Evolutionary conservation across 805 yeast genomes (phyloP), one percentile per base, ranked within the genome.

Genomic region (Saccharomycopsis fodiens): DNA sequence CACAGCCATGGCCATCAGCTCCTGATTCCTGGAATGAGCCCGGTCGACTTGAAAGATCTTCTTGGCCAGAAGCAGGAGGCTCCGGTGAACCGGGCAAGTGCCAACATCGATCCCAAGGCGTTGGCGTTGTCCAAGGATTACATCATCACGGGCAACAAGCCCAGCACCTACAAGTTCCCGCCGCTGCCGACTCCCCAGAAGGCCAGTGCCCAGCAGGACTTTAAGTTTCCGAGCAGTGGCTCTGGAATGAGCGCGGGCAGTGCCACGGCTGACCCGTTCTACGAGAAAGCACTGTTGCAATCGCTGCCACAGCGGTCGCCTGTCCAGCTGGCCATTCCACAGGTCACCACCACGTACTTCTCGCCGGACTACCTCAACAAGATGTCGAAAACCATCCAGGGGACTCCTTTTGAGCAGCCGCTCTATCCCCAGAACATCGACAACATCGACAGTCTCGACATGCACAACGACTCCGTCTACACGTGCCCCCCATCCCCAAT

Each of bases 1-100:
- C 89, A 83, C 58, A 71, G 72, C 48, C 74, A 76, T 47, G 71
- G 72, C 48, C 74, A 76, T 47, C 82, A 78, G 39, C 60, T 83
- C 31, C 76, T 85, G 2, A 71, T 83, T 38, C 73, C 79, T 4
- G 83, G 82, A 10, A 44, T 67, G 3, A 54, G 32, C 23, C 51
- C 53, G 5, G 47, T 50, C 2, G 53, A 50, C 22, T 22, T 50
- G 16, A 40, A 27, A 22, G 43, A 44, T 23, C 19, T 47, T 7
- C 15, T 41, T 35, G 59, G 49, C 43, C 43, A 46, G 46, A 35
- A 22, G 2, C 41, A 41, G 36, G 38, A 21, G 41, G 35, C 13
- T 30, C 12, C 17, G 31, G 34, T 21, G 45, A 39, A 35, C 37
- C 61, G 8, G 47, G 8, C 40, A 20, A 44, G 45, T 39, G 27